Percentiles rank a stretch among this genome's conserved stretches.
phyloP scores from a whole-genome alignment of 2,329 filamentous ascomycete species.

The Cryphonectria carpinicola region DNA sequence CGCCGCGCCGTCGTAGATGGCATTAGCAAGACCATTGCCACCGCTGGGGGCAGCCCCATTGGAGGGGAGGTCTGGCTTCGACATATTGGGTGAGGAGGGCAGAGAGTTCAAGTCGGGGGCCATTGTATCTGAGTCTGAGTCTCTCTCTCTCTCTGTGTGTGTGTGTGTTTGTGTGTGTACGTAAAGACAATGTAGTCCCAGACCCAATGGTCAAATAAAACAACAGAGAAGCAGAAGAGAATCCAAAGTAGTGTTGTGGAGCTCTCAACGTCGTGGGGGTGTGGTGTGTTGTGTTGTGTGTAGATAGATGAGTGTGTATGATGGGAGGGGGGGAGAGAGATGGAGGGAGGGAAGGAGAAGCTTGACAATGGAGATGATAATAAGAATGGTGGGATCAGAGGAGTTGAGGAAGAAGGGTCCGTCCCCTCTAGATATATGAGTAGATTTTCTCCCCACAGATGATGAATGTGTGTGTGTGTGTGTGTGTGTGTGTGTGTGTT shows the following conservation, averaged over 20 bases:
- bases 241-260: constrained; percentile 1
- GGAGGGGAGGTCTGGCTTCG: constrained; percentile 16
- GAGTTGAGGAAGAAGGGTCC: constrained; percentile 10
- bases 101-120: constrained; percentile 77
- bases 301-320: not conserved
- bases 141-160: no score
- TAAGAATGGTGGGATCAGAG: not conserved
- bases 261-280: not conserved
- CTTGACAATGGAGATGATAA: not conserved
- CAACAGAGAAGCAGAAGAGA: constrained; percentile 11
- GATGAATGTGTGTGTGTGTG: not conserved
- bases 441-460: not conserved
- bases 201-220: constrained; percentile 15
- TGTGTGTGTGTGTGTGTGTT: not conserved
- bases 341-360: not conserved
- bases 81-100: constrained; percentile 52
- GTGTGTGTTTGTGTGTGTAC: constrained; percentile 18
- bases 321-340: not conserved
- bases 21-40: constrained; percentile 33
- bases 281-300: not conserved
- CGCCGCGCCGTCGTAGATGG: constrained; percentile 20
- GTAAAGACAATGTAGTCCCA: constrained; percentile 18
- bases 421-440: constrained; percentile 26
- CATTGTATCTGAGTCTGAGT: constrained; percentile 49
- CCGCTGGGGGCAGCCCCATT: constrained; percentile 22